phyloP scores from a whole-genome alignment of 2,329 filamentous ascomycete genomes.

The Esteya vermicola region DNA sequence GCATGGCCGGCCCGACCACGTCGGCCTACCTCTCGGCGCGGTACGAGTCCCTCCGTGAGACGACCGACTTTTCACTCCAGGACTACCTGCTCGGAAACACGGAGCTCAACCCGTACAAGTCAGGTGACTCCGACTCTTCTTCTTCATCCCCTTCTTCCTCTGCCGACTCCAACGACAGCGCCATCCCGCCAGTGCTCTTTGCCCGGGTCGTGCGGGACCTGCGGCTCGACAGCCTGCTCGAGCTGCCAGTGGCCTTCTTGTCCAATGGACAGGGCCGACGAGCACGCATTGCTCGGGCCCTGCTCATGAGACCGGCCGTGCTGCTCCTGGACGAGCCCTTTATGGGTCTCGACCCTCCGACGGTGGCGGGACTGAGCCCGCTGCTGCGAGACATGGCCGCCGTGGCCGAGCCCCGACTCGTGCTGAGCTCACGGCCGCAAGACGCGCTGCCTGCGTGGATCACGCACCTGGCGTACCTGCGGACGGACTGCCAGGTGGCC shows the following conservation, averaged over 20 bases:
- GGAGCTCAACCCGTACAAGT: constrained; percentile 58
- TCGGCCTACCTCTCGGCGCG: constrained; percentile 77
- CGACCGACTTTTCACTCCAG: constrained; percentile 70
- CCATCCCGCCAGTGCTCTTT: constrained; percentile 28
- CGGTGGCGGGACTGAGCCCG: constrained; percentile 54
- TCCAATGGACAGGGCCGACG: constrained; percentile 88
- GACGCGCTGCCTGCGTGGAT: constrained; percentile 85
- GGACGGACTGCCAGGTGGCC: constrained; percentile 49
- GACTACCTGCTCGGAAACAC: constrained; percentile 76
- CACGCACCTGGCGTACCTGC: constrained; percentile 64
- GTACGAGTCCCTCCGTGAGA: constrained; percentile 78
- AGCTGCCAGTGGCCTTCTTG: constrained; percentile 75
- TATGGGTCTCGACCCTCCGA: constrained; percentile 86
- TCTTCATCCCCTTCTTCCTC: too few relatives aligned
- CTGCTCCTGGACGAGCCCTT: constrained; percentile 87
- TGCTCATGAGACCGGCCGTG: constrained; percentile 66
- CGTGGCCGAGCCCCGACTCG: constrained; percentile 51
- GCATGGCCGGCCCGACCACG: constrained; percentile 35
- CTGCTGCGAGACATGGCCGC: constrained; percentile 56
- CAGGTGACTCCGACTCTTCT: too few relatives aligned
- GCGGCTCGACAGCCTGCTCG: constrained; percentile 51
- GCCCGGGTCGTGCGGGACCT: constrained; percentile 58
- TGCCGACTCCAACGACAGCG: constrained; percentile 12
- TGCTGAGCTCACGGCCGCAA: constrained; percentile 70
- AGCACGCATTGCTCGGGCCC: constrained; percentile 73